These are phyloP conservation scores for Rutstroemia sp. DNA, from an alignment of 2,329 filamentous ascomycete genomes.

Conservation along the genomic window DNA sequence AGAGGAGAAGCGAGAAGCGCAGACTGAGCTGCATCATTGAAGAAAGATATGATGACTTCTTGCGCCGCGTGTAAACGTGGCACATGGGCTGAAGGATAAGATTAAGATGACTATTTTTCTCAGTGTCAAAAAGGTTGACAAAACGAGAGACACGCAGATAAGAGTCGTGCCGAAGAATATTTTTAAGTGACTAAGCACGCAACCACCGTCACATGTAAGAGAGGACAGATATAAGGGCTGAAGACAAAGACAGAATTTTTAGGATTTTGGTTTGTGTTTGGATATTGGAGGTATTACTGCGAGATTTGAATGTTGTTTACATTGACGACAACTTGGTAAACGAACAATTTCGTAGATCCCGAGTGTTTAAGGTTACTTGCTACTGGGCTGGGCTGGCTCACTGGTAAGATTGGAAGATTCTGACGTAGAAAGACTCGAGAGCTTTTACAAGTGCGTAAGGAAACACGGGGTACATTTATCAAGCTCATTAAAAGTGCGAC, in stretches of 20 bases:
- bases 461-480: background rate
- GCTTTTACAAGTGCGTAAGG: background rate
- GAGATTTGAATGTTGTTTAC: no score
- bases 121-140: conserved; percentile 12
- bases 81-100: conserved; percentile 17
- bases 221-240: background rate
- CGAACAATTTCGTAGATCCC: no score
- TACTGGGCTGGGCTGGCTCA: no score
- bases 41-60: conserved; percentile 27
- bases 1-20: conserved; percentile 46
- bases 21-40: conserved; percentile 54
- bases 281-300: background rate
- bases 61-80: conserved; percentile 23
- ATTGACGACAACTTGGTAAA: no score
- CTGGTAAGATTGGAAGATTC: background rate
- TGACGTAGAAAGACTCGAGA: background rate
- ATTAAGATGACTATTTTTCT: conserved; percentile 4
- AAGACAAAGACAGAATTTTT: background rate
- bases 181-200: conserved; percentile 8
- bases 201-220: background rate
- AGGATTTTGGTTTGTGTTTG: background rate
- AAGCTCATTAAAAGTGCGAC: background rate
- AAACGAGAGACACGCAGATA: background rate
- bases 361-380: no score
- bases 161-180: background rate